Evolutionary conservation across 805 yeast species (phyloP).

Genomic region (Candida germanica): DNA sequence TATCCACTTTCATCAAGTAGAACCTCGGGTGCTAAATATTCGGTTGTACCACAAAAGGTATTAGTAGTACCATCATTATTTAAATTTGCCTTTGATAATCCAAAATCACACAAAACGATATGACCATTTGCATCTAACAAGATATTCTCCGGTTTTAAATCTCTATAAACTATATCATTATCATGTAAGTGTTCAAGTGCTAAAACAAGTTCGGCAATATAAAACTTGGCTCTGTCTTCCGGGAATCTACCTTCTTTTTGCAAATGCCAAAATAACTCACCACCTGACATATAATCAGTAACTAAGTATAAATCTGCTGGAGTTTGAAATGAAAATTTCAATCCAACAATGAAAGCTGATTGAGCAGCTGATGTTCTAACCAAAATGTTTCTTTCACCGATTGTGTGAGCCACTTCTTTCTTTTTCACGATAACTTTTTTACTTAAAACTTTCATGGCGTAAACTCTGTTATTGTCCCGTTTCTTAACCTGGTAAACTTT

Average conservation of each 20-base stretch:
- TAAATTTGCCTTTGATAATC: conserved; percentile 89
- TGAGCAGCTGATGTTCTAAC: conserved; percentile 89
- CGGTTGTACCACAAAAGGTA: conserved; percentile 98
- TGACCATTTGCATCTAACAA: conserved; percentile 95
- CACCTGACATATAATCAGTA: conserved; percentile 98
- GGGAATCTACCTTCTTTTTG: conserved; percentile 94
- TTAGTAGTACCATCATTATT: conserved; percentile 86
- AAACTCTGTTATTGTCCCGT: conserved; percentile 82
- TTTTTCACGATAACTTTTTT: conserved; percentile 94
- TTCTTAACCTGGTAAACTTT: conserved; percentile 95
- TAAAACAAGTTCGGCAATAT: conserved; percentile 90
- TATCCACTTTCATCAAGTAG: conserved; percentile 93
- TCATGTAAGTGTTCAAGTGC: conserved; percentile 95
- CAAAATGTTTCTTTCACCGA: conserved; percentile 92
- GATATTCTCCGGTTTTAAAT: conserved; percentile 95
- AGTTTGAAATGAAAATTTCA: conserved; percentile 95
- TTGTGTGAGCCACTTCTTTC: conserved; percentile 97
- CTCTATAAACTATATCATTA: conserved; percentile 94
- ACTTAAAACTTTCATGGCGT: conserved; percentile 95
- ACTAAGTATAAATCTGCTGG: conserved; percentile 88
- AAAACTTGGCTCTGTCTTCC: conserved; percentile 93
- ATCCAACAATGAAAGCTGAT: conserved; percentile 91
- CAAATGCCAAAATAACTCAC: conserved; percentile 94
- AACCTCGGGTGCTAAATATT: conserved; percentile 96
- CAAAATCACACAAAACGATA: conserved; percentile 95